Evolutionary conservation across 495 filamentous ascomycete genomes (phyloP).

Genomic region (Diplogelasinospora grovesii): DNA sequence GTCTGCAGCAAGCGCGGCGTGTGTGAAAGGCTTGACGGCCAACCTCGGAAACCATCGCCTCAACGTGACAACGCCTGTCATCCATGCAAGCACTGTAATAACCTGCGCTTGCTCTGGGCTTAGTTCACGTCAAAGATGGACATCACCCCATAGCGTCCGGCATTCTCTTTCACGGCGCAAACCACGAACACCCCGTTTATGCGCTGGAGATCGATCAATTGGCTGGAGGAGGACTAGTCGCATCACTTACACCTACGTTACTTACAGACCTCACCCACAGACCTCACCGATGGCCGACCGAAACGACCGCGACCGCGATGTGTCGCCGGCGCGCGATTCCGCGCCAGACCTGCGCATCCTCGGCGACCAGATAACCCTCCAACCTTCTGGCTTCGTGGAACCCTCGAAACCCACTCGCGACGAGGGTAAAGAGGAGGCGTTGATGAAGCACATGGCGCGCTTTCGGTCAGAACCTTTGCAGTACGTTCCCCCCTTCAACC

Average conservation of each 20-base stretch:
- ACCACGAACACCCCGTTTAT: too few species aligned
- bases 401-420: constrained; percentile 26
- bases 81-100: too few species aligned
- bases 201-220: too few species aligned
- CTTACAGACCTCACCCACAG: too few species aligned
- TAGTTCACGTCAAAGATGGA: too few species aligned
- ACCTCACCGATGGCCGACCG: constrained; percentile 32
- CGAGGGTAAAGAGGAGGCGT: constrained; percentile 56
- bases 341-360: constrained; percentile 81
- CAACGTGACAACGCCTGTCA: too few species aligned
- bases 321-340: constrained; percentile 36
- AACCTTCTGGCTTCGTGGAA: constrained; percentile 67
- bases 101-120: too few species aligned
- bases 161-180: too few species aligned
- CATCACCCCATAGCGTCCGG: neutral
- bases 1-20: too few species aligned
- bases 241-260: too few species aligned
- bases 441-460: constrained; percentile 75
- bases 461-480: constrained; percentile 56
- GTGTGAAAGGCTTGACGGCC: too few species aligned
- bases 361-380: constrained; percentile 70
- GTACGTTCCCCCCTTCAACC: constrained; percentile 22
- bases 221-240: too few species aligned
- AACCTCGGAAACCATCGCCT: constrained; percentile 1
- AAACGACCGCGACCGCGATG: constrained; percentile 19